Conservation (phyloP, 768 basidiomycete genomes). For the Termitomyces sp. region DNA sequence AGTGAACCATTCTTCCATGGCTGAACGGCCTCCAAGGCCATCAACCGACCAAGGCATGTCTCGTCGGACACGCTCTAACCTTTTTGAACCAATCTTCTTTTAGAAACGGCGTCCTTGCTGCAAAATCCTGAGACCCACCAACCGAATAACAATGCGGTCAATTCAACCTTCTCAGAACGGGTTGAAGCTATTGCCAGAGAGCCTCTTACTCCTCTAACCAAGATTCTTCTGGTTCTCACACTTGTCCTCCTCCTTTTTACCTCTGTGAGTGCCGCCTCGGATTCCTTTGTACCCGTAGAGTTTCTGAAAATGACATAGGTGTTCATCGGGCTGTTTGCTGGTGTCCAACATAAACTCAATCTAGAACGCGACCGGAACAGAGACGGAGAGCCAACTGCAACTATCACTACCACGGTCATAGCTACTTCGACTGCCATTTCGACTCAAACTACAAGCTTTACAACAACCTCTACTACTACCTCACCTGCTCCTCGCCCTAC, state of each 20-base stretch:
- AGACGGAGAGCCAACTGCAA: slow-evolving; percentile 24
- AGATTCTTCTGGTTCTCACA: slow-evolving; percentile 69
- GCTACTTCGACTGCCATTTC: slow-evolving; percentile 29
- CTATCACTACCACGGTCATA: slow-evolving; percentile 31
- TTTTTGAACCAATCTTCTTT: background rate
- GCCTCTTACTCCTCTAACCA: slow-evolving; percentile 78
- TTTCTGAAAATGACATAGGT: slow-evolving; percentile 29
- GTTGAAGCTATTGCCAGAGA: slow-evolving; percentile 59
- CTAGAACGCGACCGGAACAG: slow-evolving; percentile 34
- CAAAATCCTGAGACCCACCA: slow-evolving; percentile 40
- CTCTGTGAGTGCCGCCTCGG: slow-evolving; percentile 35
- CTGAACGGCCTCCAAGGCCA: slow-evolving; percentile 48
- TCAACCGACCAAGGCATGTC: slow-evolving; percentile 50
- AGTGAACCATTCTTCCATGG: slow-evolving; percentile 29
- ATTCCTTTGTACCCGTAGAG: background rate
- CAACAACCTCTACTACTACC: slow-evolving; percentile 28
- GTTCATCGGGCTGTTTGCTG: slow-evolving; percentile 93
- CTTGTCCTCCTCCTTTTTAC: slow-evolving; percentile 76
- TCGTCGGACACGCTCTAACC: slow-evolving; percentile 5
- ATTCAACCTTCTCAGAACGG: slow-evolving; percentile 35
- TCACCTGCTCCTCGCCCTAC: slow-evolving; percentile 50
- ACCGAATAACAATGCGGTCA: slow-evolving; percentile 12
- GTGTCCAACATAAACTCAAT: slow-evolving; percentile 73
- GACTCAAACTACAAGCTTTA: slow-evolving; percentile 18
- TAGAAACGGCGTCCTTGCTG: slow-evolving; percentile 65